A percentile compares a stretch with the other conserved stretches of the same genome.
Conservation (phyloP, 2,329 filamentous ascomycete genomes). For the Pseudogymnoascus sp. region DNA sequence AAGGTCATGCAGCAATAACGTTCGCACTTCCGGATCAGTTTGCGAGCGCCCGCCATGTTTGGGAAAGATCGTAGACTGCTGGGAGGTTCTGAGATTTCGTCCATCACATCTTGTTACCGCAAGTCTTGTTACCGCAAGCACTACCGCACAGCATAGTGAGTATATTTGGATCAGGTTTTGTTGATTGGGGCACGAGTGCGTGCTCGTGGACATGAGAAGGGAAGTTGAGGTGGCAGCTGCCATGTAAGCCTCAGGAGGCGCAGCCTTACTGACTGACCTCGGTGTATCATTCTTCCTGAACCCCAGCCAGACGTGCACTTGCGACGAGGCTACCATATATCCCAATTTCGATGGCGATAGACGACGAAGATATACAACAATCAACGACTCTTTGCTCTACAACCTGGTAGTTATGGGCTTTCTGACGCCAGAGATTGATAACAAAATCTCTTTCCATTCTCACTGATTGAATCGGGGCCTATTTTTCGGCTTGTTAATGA, state of each 20-base stretch:
- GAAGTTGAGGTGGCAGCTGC: background rate
- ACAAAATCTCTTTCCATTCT: background rate
- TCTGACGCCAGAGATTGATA: background rate
- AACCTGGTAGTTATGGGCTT: background rate
- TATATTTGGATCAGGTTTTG: background rate
- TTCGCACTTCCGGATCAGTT: conserved; percentile 53
- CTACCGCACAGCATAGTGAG: background rate
- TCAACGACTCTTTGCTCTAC: background rate
- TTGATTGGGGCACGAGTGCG: background rate
- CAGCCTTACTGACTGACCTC: conserved; percentile 3
- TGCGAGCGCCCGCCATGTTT: conserved; percentile 7
- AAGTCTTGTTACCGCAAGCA: background rate
- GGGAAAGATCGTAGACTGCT: background rate
- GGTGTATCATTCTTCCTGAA: background rate
- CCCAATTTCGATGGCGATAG: background rate
- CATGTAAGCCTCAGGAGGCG: conserved; percentile 3
- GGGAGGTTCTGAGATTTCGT: background rate
- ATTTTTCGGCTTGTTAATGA: background rate
- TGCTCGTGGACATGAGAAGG: background rate
- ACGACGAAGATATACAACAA: background rate
- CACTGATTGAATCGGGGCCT: background rate
- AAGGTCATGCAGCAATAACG: conserved; percentile 73
- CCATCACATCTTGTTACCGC: conserved; percentile 5
- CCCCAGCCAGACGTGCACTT: background rate
- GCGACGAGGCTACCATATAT: background rate